Base-by-base conservation (phyloP, 164 flowering plant species). In the Umbellularia californica region DNA sequence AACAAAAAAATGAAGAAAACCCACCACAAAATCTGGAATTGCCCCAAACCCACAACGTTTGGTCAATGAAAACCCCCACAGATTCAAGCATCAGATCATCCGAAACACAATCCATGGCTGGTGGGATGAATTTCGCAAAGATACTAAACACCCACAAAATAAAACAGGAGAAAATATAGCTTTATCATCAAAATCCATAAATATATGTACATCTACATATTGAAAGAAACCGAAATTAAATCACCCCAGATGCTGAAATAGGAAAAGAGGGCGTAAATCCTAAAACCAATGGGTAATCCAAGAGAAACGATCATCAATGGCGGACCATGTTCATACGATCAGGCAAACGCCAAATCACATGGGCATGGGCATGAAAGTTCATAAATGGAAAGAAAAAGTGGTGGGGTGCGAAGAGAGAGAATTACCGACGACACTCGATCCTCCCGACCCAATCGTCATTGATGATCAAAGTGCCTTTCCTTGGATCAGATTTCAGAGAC, bases 381-480 rank as follows among this genome's bases (percentile, higher is more conserved):
- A 41, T 41, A 41, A 41, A 41, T 41, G 47, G 47, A 41, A 41
- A 55, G n/a, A 55, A 58, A 33, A 17, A 65, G 20, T 11, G 23
- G 35, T 2, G 12, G 24, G 35, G 9, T n/a, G 19, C 12, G n/a
- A 19, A 41, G 10, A 19, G 35, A 71, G 63, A 23, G 65, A 35
- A 82, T 86, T 51, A 90, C 95, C 95, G 75, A 90, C 95, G 69
- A 90, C 90, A 82, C 90, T 88, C 60, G 95, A 89, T 84, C 95
- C 95, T 76, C 90, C 92, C 25, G 91, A 89, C 76, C 95, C 93
- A 78, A 87, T 88, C 86, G 93, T 89, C 95, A 90, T 90, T 79
- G 83, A 58, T 76, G 79, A 28, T 35, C 25, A 33, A 50, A 70
- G 23, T 14, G 20, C 3, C 55, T 55, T 41, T 63, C 76, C 20